phyloP scores from a whole-genome alignment of 768 basidiomycete species.

The Leucosporidium yakuticum region DNA sequence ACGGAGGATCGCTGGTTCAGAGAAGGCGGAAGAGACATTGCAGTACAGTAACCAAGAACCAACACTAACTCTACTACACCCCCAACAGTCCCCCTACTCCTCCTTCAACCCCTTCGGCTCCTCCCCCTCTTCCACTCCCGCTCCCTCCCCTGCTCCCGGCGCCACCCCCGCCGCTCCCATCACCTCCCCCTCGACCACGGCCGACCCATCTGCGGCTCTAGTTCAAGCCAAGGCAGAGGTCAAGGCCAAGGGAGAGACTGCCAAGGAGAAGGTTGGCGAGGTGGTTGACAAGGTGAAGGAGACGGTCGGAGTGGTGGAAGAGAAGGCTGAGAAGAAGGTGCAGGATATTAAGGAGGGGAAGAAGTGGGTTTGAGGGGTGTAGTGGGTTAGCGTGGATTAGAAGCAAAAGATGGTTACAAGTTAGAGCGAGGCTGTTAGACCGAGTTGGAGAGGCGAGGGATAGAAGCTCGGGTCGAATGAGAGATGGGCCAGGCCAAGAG shows the following conservation, averaged over 20 bases:
- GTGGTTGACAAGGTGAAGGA: background rate
- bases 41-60: background rate
- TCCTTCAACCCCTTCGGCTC: background rate
- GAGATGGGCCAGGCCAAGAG: too few relatives aligned
- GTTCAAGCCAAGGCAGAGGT: background rate
- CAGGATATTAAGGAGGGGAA: background rate
- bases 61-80: background rate
- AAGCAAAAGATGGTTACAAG: background rate
- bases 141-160: background rate
- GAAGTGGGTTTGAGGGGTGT: slow-evolving; percentile 1
- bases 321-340: slow-evolving; percentile 5
- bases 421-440: too few relatives aligned
- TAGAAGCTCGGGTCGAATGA: too few relatives aligned
- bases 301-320: background rate
- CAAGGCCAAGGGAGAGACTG: background rate
- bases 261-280: background rate
- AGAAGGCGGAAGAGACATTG: background rate
- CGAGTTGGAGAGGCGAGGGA: too few relatives aligned
- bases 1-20: too few relatives aligned
- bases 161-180: background rate
- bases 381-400: background rate
- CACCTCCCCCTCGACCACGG: background rate
- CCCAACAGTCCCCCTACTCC: background rate
- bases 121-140: background rate
- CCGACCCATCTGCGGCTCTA: background rate